These are phyloP conservation scores for Acer saccharum DNA, from an alignment of 345 rosid species.

Conservation along the genomic window DNA sequence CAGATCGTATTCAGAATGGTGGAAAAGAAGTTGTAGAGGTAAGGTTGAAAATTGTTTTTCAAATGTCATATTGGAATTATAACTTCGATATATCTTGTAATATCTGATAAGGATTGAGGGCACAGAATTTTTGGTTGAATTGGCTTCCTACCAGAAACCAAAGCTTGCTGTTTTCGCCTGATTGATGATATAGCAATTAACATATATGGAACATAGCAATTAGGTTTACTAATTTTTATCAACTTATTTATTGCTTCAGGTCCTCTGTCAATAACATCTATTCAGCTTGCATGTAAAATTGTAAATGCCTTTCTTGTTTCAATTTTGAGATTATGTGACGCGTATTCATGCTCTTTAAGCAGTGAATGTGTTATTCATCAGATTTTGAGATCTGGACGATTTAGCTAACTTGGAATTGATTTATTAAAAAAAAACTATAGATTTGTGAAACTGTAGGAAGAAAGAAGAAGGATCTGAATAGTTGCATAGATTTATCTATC, in stretches of 20 bases:
- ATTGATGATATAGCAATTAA: background rate
- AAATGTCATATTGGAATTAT: background rate
- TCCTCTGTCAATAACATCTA: background rate
- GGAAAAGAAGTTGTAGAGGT: constrained; percentile 99
- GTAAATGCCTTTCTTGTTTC: background rate
- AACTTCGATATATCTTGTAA: background rate
- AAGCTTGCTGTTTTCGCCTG: background rate
- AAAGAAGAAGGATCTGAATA: background rate
- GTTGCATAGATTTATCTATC: background rate
- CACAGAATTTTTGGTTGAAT: background rate
- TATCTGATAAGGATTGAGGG: background rate
- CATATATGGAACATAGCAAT: background rate
- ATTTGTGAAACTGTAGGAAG: background rate
- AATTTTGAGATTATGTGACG: background rate
- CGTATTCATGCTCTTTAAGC: background rate
- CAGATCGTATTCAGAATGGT: constrained; percentile 93
- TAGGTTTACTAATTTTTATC: background rate
- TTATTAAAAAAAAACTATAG: background rate
- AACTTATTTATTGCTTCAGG: background rate
- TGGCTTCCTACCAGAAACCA: background rate
- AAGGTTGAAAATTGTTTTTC: constrained; percentile 13
- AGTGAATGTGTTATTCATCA: background rate
- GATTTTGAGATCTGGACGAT: background rate
- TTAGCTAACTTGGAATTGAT: background rate
- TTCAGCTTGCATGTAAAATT: background rate